phyloP scores from a whole-genome alignment of 1,284 basidiomycete genomes.

The Fomitopsis palustris region DNA sequence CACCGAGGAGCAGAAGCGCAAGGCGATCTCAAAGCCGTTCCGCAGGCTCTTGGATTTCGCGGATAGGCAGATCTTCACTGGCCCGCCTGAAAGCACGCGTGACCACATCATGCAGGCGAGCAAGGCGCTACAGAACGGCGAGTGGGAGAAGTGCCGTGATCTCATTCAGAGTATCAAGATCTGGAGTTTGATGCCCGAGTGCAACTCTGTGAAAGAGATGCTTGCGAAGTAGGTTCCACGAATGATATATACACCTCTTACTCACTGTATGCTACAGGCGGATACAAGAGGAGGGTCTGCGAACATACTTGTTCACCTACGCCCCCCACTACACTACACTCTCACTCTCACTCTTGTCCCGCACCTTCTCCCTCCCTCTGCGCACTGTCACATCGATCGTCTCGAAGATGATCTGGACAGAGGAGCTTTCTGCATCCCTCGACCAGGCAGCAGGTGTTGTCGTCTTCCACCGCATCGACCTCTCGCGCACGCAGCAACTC shows the following conservation, averaged over 20 bases:
- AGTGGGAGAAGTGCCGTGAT: slow-evolving; percentile 95
- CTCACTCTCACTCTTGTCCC: slow-evolving; percentile 82
- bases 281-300: slow-evolving; percentile 96
- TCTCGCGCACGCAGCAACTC: slow-evolving; percentile 87
- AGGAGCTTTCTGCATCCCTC: slow-evolving; percentile 91
- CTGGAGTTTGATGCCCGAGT: slow-evolving; percentile 94
- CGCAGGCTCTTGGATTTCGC: slow-evolving; percentile 94
- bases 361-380: slow-evolving; percentile 83
- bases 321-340: slow-evolving; percentile 92
- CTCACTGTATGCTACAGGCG: slow-evolving; percentile 49
- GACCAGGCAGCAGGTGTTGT: slow-evolving; percentile 87
- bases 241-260: slow-evolving; percentile 3
- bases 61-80: slow-evolving; percentile 96
- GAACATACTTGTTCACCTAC: slow-evolving; percentile 99
- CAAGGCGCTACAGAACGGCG: slow-evolving; percentile 93
- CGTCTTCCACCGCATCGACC: slow-evolving; percentile 88
- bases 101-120: slow-evolving; percentile 99
- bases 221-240: slow-evolving; percentile 70
- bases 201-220: slow-evolving; percentile 89
- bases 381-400: slow-evolving; percentile 88
- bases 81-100: slow-evolving; percentile 96
- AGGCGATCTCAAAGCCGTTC: slow-evolving; percentile 94
- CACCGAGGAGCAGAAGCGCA: slow-evolving; percentile 89
- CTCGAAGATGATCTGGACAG: slow-evolving; percentile 99
- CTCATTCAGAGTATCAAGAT: slow-evolving; percentile 96